These are phyloP conservation scores for Trichoderma oligosporum DNA, from an alignment of 2,329 filamentous ascomycete genomes.

Conservation along the genomic window DNA sequence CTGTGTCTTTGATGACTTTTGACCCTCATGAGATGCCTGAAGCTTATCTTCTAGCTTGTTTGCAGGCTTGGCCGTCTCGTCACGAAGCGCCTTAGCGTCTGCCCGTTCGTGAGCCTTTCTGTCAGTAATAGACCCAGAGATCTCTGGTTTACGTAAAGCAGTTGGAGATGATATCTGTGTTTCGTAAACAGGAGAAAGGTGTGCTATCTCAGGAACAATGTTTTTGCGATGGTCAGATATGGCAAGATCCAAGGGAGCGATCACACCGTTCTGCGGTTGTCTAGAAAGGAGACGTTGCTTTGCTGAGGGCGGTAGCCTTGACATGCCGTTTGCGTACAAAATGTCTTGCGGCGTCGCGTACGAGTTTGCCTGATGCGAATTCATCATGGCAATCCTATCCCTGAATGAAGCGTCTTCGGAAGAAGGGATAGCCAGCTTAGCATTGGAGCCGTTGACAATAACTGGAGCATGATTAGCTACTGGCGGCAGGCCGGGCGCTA, in stretches of 20 bases:
- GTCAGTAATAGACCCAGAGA: slow-evolving; percentile 27
- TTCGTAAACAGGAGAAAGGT: slow-evolving; percentile 72
- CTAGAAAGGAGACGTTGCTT: slow-evolving; percentile 39
- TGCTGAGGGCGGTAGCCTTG: slow-evolving; percentile 33
- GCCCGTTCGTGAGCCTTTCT: slow-evolving; percentile 9
- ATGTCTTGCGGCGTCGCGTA: slow-evolving; percentile 24
- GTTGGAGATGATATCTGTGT: slow-evolving; percentile 67
- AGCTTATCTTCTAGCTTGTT: slow-evolving; percentile 16
- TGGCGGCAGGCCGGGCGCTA: slow-evolving; percentile 22
- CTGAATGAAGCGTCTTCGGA: slow-evolving; percentile 41
- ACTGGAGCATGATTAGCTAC: slow-evolving; percentile 30
- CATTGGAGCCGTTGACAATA: slow-evolving; percentile 36
- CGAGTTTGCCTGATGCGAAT: slow-evolving; percentile 28
- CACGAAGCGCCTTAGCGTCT: slow-evolving; percentile 22
- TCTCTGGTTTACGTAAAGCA: slow-evolving; percentile 51
- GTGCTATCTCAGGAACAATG: slow-evolving; percentile 42
- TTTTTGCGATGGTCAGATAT: slow-evolving; percentile 42
- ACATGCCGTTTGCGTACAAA: slow-evolving; percentile 32
- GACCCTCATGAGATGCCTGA: slow-evolving; percentile 22
- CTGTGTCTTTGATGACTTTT: slow-evolving; percentile 25
- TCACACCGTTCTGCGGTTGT: slow-evolving; percentile 45
- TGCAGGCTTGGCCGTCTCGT: slow-evolving; percentile 23
- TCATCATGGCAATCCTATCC: slow-evolving; percentile 42
- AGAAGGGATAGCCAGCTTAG: slow-evolving; percentile 20
- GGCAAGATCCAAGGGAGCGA: slow-evolving; percentile 55